Evolutionary conservation across 2,329 filamentous ascomycete species (phyloP).

Genomic region (Alternaria consortialis): DNA sequence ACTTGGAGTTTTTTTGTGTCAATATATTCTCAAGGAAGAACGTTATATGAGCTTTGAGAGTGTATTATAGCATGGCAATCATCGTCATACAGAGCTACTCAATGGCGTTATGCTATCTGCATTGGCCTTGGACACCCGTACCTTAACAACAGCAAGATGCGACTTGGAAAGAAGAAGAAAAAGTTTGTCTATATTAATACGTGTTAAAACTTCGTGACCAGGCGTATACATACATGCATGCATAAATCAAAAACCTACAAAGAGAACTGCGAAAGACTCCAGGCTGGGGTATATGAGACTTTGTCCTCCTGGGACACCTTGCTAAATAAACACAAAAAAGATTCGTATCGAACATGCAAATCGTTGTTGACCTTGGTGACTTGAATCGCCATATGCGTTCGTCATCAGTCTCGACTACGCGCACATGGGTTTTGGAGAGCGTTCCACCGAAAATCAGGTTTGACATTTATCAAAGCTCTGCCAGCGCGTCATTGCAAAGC

Average conservation of each 20-base stretch:
- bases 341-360: not conserved
- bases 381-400: not conserved
- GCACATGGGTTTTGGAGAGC: not conserved
- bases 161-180: not conserved
- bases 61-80: too few species aligned
- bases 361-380: not conserved
- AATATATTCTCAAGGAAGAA: too few species aligned
- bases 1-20: too few species aligned
- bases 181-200: not conserved
- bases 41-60: too few species aligned
- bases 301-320: conserved; percentile 1
- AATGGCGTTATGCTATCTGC: too few species aligned
- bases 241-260: not conserved
- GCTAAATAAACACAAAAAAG: conserved; percentile 1
- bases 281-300: conserved; percentile 3
- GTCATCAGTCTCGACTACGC: not conserved
- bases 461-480: conserved; percentile 29
- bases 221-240: not conserved
- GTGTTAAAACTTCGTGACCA: not conserved
- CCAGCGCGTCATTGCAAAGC: conserved; percentile 42
- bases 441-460: not conserved
- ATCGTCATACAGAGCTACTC: too few species aligned
- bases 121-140: not conserved
- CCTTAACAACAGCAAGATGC: not conserved
- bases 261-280: not conserved